Conservation (phyloP, 805 yeast genomes). For the Komagataella pseudopastoris region DNA sequence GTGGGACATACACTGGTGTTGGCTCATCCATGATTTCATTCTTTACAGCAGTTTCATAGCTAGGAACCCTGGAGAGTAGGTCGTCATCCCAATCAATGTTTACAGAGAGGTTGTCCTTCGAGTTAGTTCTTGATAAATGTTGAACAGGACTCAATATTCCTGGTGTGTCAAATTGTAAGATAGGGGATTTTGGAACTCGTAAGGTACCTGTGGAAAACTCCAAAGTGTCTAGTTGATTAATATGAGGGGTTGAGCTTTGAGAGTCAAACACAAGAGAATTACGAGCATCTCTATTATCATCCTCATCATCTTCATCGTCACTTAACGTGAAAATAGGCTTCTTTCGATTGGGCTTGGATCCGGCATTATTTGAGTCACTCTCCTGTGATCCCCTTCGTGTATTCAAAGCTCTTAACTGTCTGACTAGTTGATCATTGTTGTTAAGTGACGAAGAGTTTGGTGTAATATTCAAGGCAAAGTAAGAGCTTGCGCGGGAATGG, state of each 20-base stretch:
- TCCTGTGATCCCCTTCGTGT: slow-evolving; percentile 29
- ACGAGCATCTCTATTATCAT: not conserved
- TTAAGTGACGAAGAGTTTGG: slow-evolving; percentile 5
- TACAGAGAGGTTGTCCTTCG: slow-evolving; percentile 20
- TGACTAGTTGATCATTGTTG: slow-evolving; percentile 24
- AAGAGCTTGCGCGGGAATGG: not conserved
- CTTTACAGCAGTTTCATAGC: slow-evolving; percentile 69
- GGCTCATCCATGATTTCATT: slow-evolving; percentile 34
- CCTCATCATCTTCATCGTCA: slow-evolving; percentile 15
- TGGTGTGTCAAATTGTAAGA: slow-evolving; percentile 19
- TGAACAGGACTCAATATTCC: slow-evolving; percentile 39
- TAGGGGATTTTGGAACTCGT: slow-evolving; percentile 6
- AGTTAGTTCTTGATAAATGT: slow-evolving; percentile 46
- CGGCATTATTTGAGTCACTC: slow-evolving; percentile 7
- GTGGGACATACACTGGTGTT: slow-evolving; percentile 63
- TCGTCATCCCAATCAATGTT: slow-evolving; percentile 24
- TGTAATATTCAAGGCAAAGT: slow-evolving; percentile 1
- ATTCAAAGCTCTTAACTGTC: slow-evolving; percentile 37
- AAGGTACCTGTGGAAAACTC: not conserved
- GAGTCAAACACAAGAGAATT: slow-evolving; percentile 15
- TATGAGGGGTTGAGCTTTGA: not conserved
- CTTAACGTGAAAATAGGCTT: slow-evolving; percentile 16
- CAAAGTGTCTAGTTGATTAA: not conserved
- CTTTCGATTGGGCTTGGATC: slow-evolving; percentile 3
- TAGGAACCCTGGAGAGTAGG: slow-evolving; percentile 61